These are phyloP conservation scores for Exophiala spinifera DNA, from an alignment of 2,329 filamentous ascomycete species.

Conservation along the genomic window DNA sequence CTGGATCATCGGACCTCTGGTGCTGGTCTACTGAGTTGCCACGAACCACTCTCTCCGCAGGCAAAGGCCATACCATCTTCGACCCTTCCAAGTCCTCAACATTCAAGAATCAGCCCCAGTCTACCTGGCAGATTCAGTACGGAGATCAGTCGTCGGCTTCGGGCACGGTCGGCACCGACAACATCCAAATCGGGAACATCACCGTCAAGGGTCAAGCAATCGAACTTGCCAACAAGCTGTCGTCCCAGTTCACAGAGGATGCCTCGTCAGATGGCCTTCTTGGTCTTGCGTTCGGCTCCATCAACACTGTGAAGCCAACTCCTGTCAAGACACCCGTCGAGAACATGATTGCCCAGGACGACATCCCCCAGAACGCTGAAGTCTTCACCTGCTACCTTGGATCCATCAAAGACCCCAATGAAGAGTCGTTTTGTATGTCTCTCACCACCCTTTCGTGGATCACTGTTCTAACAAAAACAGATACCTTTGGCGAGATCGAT, in stretches of 20 bases:
- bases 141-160: slow-evolving; percentile 66
- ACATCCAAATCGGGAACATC: slow-evolving; percentile 60
- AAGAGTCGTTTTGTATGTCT: slow-evolving; percentile 19
- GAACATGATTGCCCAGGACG: slow-evolving; percentile 62
- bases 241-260: slow-evolving; percentile 52
- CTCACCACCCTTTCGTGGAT: slow-evolving; percentile 31
- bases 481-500: slow-evolving; percentile 72
- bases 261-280: slow-evolving; percentile 59
- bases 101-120: slow-evolving; percentile 50
- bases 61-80: slow-evolving; percentile 54
- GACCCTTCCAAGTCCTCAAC: slow-evolving; percentile 60
- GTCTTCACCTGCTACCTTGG: slow-evolving; percentile 66
- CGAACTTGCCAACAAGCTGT: slow-evolving; percentile 5
- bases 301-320: slow-evolving; percentile 60
- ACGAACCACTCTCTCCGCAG: slow-evolving; percentile 34
- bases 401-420: slow-evolving; percentile 50
- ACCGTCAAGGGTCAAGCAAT: slow-evolving; percentile 38
- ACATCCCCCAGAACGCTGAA: slow-evolving; percentile 52
- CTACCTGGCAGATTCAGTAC: slow-evolving; percentile 64
- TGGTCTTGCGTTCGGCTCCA: slow-evolving; percentile 53
- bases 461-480: slow-evolving; percentile 37
- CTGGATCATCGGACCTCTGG: slow-evolving; percentile 69
- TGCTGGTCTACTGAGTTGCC: slow-evolving; percentile 55
- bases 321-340: slow-evolving; percentile 62
- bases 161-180: slow-evolving; percentile 64